Evolutionary conservation across 2,329 filamentous ascomycete genomes (phyloP).

Genomic region (Pseudogymnoascus sp.): DNA sequence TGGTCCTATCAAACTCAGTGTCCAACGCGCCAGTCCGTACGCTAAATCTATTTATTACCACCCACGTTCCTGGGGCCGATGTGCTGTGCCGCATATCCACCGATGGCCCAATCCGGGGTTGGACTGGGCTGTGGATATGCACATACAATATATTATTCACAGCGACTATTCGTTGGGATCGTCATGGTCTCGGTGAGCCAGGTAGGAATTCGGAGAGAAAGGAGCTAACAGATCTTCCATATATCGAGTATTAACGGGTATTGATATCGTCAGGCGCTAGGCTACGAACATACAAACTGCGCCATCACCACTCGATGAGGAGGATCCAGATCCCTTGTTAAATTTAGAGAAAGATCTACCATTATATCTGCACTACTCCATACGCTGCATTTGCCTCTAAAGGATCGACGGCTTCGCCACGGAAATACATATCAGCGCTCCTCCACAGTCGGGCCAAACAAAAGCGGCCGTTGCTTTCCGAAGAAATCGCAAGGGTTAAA

Average conservation of each 20-base stretch:
- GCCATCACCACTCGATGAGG: not conserved
- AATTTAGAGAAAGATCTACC: not conserved
- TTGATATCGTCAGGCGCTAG: not conserved
- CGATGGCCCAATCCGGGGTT: not conserved
- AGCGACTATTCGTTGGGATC: not conserved
- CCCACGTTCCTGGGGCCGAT: constrained; percentile 4
- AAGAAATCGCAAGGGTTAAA: constrained; percentile 1
- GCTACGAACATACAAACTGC: not conserved
- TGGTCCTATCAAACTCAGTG: not conserved
- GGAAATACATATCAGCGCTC: not conserved
- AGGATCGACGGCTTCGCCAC: not conserved
- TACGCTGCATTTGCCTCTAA: not conserved
- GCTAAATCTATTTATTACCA: constrained; percentile 9
- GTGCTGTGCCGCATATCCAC: constrained; percentile 7
- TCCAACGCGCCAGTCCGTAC: not conserved
- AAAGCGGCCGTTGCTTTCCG: not conserved
- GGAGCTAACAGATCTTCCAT: not conserved
- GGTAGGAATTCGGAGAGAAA: not conserved
- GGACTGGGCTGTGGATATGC: not conserved
- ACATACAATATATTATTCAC: not conserved
- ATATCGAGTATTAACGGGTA: not conserved
- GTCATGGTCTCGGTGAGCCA: not conserved
- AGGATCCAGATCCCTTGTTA: not conserved
- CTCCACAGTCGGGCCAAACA: not conserved
- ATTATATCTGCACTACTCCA: not conserved